Conservation (phyloP, 2,329 filamentous ascomycete genomes). For the Aureobasidium mangrovei region DNA sequence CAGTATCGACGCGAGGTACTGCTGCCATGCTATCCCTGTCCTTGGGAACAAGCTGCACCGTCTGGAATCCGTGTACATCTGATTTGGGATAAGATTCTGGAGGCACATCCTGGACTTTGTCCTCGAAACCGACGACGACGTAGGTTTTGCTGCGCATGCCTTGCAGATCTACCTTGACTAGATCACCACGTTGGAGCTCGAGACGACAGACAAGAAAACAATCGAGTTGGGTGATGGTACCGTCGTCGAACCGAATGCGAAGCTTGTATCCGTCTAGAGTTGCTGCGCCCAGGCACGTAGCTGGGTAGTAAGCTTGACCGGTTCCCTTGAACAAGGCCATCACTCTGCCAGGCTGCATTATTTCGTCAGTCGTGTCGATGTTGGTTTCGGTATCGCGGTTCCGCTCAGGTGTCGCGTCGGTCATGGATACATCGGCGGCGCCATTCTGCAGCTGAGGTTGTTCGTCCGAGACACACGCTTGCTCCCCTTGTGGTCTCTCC, state of each 20-base stretch:
- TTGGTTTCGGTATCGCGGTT: not conserved
- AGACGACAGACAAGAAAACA: conserved; percentile 32
- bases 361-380: not conserved
- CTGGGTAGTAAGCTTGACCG: conserved; percentile 47
- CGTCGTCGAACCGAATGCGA: conserved; percentile 41
- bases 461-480: not conserved
- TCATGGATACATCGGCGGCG: not conserved
- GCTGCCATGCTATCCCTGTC: conserved; percentile 29
- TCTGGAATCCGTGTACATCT: conserved; percentile 35
- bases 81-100: conserved; percentile 29
- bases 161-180: conserved; percentile 38
- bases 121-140: conserved; percentile 35
- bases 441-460: not conserved
- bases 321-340: conserved; percentile 50
- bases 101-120: conserved; percentile 24
- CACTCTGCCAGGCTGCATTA: conserved; percentile 43
- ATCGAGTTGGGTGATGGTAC: conserved; percentile 34
- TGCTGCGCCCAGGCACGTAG: conserved; percentile 45
- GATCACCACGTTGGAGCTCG: conserved; percentile 36
- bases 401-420: not conserved
- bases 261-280: conserved; percentile 34
- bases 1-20: conserved; percentile 14
- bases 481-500: not conserved
- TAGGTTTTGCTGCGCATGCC: conserved; percentile 39
- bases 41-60: conserved; percentile 34